Evolutionary conservation across 129 eudicot genomes (phyloP).

Genomic region (Chrysanthemum lavandulifolium): DNA sequence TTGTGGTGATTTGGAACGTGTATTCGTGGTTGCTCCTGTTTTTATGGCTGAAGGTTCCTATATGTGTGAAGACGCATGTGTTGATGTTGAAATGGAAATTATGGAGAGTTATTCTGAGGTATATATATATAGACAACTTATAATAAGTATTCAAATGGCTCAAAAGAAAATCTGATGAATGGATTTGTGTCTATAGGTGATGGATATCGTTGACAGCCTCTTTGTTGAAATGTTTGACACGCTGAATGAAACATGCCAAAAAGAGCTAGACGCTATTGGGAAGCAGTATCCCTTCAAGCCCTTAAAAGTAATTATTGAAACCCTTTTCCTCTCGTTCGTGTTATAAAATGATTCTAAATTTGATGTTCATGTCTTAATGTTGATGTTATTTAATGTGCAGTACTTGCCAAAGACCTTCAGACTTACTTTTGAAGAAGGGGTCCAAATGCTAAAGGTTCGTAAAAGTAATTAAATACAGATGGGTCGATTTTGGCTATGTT

Average conservation of each 20-base stretch:
- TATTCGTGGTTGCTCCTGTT: constrained; percentile 75
- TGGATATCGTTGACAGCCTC: constrained; percentile 68
- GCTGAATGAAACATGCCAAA: constrained; percentile 59
- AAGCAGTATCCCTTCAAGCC: constrained; percentile 70
- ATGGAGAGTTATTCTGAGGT: constrained; percentile 73
- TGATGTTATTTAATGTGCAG: constrained; percentile 38
- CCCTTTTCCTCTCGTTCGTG: background rate
- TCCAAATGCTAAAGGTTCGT: too few species aligned
- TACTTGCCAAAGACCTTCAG: constrained; percentile 9
- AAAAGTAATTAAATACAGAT: too few species aligned
- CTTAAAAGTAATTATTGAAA: constrained; percentile 42
- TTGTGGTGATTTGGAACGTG: constrained; percentile 73
- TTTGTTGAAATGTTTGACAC: constrained; percentile 71
- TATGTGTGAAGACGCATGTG: constrained; percentile 76
- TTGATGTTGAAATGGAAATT: constrained; percentile 90
- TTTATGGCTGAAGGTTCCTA: constrained; percentile 80
- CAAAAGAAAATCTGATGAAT: background rate
- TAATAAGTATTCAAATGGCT: background rate
- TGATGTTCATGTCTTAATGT: background rate
- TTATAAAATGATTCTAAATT: background rate
- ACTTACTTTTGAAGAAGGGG: too few species aligned
- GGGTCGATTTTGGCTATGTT: too few species aligned
- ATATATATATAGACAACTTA: background rate
- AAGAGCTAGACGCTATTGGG: constrained; percentile 57
- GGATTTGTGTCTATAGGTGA: constrained; percentile 47